Percentiles rank a stretch among this genome's conserved stretches.
Conservation (phyloP, 306 rosid species). For the Argentina anserina region DNA sequence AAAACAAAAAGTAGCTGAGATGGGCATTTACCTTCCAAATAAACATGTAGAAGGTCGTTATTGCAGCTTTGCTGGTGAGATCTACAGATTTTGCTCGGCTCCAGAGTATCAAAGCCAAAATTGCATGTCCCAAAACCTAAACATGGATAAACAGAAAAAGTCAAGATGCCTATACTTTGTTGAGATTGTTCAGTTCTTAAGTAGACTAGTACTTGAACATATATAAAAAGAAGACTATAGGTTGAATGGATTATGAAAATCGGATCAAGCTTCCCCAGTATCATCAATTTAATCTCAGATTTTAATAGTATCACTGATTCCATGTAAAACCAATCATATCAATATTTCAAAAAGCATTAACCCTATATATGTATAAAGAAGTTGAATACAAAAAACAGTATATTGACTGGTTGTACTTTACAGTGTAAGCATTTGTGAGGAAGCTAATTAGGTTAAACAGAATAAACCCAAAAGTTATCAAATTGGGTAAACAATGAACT, state of each 20-base stretch:
- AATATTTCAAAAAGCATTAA: background rate
- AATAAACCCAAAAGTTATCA: too few relatives aligned
- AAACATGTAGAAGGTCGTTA: constrained; percentile 91
- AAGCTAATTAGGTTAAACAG: too few relatives aligned
- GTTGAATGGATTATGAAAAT: background rate
- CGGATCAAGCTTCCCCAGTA: constrained; percentile 19
- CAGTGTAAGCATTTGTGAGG: background rate
- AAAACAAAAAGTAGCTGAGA: background rate
- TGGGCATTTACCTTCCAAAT: constrained; percentile 77
- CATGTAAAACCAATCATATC: constrained; percentile 5
- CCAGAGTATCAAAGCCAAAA: constrained; percentile 67
- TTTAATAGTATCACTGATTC: background rate
- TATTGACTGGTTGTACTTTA: background rate
- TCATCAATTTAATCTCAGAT: constrained; percentile 1
- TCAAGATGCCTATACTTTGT: constrained; percentile 13
- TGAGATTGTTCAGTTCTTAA: constrained; percentile 6
- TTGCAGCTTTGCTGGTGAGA: constrained; percentile 74
- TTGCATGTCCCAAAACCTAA: constrained; percentile 71
- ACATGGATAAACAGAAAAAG: constrained; percentile 21
- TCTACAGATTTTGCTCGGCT: constrained; percentile 77
- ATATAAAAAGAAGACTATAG: background rate
- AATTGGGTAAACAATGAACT: background rate
- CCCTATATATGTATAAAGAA: background rate
- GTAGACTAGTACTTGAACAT: background rate
- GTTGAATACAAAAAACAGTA: background rate